Evolutionary conservation across 1,139 yeast genomes (phyloP).

Genomic region (Blastobotrys persicus): DNA sequence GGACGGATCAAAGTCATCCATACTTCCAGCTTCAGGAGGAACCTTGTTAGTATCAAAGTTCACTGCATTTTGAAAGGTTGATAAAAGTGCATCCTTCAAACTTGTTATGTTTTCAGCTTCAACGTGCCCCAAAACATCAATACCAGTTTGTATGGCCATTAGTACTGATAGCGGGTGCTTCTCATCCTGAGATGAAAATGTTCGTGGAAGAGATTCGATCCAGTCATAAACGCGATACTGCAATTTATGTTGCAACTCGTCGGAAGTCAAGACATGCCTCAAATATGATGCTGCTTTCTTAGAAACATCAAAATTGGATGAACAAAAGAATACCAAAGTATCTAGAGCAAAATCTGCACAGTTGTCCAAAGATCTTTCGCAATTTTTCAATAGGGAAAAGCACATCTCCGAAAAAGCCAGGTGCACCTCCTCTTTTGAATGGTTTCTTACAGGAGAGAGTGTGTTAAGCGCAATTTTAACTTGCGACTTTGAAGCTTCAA

Average conservation of each 20-base stretch:
- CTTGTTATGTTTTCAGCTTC: conserved; percentile 4
- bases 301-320: neutral
- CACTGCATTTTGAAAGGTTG: neutral
- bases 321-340: conserved; percentile 26
- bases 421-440: conserved; percentile 37
- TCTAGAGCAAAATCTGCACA: conserved; percentile 38
- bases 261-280: neutral
- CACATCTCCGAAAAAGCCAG: conserved; percentile 36
- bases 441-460: conserved; percentile 28
- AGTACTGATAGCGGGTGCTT: conserved; percentile 22
- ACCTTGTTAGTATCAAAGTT: conserved; percentile 1
- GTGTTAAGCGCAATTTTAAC: conserved; percentile 40
- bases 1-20: neutral
- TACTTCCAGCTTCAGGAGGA: neutral
- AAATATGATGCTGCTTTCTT: conserved; percentile 2
- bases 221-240: conserved; percentile 28
- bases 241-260: neutral
- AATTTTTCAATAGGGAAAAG: conserved; percentile 32
- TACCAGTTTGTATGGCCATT: conserved; percentile 20
- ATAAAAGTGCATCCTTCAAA: neutral
- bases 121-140: conserved; percentile 20
- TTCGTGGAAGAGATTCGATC: conserved; percentile 34
- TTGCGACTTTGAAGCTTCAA: conserved; percentile 61
- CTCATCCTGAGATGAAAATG: conserved; percentile 33
- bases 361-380: conserved; percentile 37